phyloP scores from a whole-genome alignment of 768 basidiomycete species.

The Piloderma croceum region DNA sequence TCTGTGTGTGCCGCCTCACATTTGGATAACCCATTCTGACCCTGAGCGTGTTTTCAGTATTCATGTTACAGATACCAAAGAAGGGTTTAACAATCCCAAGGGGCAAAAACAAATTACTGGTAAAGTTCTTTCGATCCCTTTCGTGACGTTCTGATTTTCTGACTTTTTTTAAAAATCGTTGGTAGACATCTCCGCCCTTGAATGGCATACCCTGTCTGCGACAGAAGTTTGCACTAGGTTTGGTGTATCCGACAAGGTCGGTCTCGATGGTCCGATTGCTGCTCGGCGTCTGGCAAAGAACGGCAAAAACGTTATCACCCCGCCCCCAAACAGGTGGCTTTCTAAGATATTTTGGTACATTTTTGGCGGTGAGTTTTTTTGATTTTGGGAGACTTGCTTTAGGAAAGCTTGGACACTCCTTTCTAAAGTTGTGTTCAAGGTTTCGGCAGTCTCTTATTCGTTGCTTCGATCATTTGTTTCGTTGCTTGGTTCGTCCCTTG shows the following conservation, averaged over 20 bases:
- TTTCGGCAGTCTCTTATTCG: slow-evolving; percentile 39
- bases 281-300: slow-evolving; percentile 36
- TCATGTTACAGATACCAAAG: slow-evolving; percentile 24
- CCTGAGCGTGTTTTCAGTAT: slow-evolving; percentile 9
- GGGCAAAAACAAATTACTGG: slow-evolving; percentile 12
- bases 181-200: slow-evolving; percentile 35
- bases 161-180: not conserved
- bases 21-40: not conserved
- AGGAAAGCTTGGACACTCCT: too few relatives aligned
- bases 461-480: slow-evolving; percentile 49
- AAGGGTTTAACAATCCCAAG: slow-evolving; percentile 9
- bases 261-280: slow-evolving; percentile 46
- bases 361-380: slow-evolving; percentile 33
- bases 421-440: slow-evolving; percentile 22
- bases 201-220: slow-evolving; percentile 41
- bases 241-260: slow-evolving; percentile 37
- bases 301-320: slow-evolving; percentile 49
- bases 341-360: slow-evolving; percentile 46
- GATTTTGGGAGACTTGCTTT: not conserved
- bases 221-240: slow-evolving; percentile 41
- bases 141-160: not conserved
- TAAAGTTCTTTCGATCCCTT: not conserved
- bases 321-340: slow-evolving; percentile 38
- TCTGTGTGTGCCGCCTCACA: not conserved
- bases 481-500: slow-evolving; percentile 36